A percentile compares a stretch with the other conserved stretches of the same genome.
phyloP scores from a whole-genome alignment of 768 basidiomycete species.

The Leccinum longicurvipes region DNA sequence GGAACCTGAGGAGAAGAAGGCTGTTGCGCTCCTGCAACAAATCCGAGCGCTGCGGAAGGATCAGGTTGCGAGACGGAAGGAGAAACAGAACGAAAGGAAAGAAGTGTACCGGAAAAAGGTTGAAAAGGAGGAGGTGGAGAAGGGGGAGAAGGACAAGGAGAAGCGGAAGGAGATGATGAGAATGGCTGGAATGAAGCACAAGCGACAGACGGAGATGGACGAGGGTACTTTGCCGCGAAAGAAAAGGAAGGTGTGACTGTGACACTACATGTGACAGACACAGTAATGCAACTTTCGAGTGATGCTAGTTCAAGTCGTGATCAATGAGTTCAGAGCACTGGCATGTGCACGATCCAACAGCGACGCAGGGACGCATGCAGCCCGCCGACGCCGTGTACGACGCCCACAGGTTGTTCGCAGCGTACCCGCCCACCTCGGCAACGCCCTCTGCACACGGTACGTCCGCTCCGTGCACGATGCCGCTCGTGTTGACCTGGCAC shows the following conservation, averaged over 20 bases:
- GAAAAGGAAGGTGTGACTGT: slow-evolving; percentile 40
- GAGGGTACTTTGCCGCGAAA: slow-evolving; percentile 54
- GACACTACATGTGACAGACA: slow-evolving; percentile 18
- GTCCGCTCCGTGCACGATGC: background rate
- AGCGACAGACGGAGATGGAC: slow-evolving; percentile 58
- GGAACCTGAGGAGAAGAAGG: slow-evolving; percentile 93
- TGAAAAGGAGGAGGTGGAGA: slow-evolving; percentile 62
- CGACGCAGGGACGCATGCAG: slow-evolving; percentile 12
- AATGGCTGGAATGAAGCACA: slow-evolving; percentile 64
- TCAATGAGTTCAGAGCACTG: slow-evolving; percentile 23
- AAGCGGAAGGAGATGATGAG: slow-evolving; percentile 77
- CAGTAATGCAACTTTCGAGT: background rate
- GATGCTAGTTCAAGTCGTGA: slow-evolving; percentile 9
- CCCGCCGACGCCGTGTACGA: slow-evolving; percentile 56
- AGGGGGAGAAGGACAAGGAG: slow-evolving; percentile 69
- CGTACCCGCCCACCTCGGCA: slow-evolving; percentile 73
- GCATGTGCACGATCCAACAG: slow-evolving; percentile 11
- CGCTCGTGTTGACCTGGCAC: slow-evolving; percentile 17
- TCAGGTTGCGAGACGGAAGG: slow-evolving; percentile 71
- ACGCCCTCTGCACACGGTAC: slow-evolving; percentile 76
- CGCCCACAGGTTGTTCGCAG: slow-evolving; percentile 61
- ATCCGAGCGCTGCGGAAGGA: slow-evolving; percentile 90
- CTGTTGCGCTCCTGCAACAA: slow-evolving; percentile 88
- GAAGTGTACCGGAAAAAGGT: slow-evolving; percentile 66
- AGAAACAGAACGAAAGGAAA: slow-evolving; percentile 83